Evolutionary conservation across 805 yeast species (phyloP).

Genomic region (Yarrowia keelungensis): DNA sequence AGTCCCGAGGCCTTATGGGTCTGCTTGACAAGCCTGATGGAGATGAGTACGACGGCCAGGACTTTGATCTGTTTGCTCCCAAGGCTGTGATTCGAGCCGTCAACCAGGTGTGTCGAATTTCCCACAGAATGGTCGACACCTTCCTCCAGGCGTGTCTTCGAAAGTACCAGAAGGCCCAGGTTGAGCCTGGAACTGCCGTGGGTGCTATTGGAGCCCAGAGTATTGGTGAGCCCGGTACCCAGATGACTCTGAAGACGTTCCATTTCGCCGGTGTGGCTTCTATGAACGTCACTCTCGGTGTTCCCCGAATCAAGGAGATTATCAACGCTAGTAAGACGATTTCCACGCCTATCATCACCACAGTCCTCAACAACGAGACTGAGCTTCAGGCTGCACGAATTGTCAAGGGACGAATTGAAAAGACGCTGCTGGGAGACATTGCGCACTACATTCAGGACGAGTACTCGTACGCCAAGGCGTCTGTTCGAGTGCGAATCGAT

Average conservation of each 20-base stretch:
- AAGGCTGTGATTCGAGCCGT: slow-evolving; percentile 46
- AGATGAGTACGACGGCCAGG: slow-evolving; percentile 52
- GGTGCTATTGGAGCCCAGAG: slow-evolving; percentile 99
- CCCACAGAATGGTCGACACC: slow-evolving; percentile 62
- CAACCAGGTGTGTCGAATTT: slow-evolving; percentile 59
- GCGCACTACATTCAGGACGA: slow-evolving; percentile 93
- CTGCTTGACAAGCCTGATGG: slow-evolving; percentile 54
- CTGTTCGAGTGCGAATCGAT: slow-evolving; percentile 81
- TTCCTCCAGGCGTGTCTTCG: slow-evolving; percentile 78
- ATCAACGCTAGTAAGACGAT: slow-evolving; percentile 95
- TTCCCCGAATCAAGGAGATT: slow-evolving; percentile 98
- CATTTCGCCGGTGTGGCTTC: slow-evolving; percentile 99
- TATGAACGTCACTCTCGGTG: slow-evolving; percentile 98
- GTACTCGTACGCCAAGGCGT: slow-evolving; percentile 79
- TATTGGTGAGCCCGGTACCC: slow-evolving; percentile 99
- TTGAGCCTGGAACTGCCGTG: slow-evolving; percentile 99
- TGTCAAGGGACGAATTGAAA: slow-evolving; percentile 96
- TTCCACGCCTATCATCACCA: slow-evolving; percentile 95
- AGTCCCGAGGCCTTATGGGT: slow-evolving; percentile 58
- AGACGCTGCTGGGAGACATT: slow-evolving; percentile 85
- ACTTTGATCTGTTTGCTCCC: slow-evolving; percentile 47
- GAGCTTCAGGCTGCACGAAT: slow-evolving; percentile 99
- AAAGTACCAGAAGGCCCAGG: slow-evolving; percentile 87
- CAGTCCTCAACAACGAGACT: slow-evolving; percentile 86
- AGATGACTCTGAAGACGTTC: slow-evolving; percentile 95